Percentiles rank a stretch among this genome's conserved stretches.
These are phyloP conservation scores for Arthrinium puccinioides DNA, from an alignment of 2,329 filamentous ascomycete species.

Conservation along the genomic window DNA sequence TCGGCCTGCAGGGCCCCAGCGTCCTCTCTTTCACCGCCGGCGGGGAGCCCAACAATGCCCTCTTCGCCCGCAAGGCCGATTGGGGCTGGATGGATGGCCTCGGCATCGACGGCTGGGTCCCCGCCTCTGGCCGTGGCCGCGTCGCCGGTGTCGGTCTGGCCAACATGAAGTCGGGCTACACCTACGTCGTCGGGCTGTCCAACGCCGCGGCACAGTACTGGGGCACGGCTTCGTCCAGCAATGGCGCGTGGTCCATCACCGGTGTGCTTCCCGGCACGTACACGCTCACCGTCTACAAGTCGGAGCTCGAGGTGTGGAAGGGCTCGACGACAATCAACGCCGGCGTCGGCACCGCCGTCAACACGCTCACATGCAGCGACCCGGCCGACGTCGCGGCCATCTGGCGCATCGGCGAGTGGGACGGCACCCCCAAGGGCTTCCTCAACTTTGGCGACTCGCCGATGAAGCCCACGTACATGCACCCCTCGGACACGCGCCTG, in stretches of 20 bases:
- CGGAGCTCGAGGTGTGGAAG: constrained; percentile 23
- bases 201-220: constrained; percentile 29
- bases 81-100: constrained; percentile 26
- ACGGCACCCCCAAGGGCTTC: constrained; percentile 26
- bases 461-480: constrained; percentile 34
- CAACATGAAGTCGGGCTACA: constrained; percentile 30
- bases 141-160: constrained; percentile 22
- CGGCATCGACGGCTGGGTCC: constrained; percentile 23
- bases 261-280: constrained; percentile 24
- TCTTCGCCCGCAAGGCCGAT: constrained; percentile 27
- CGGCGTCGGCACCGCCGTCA: constrained; percentile 18
- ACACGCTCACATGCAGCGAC: constrained; percentile 22
- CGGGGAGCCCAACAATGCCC: constrained; percentile 25
- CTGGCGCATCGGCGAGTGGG: constrained; percentile 29
- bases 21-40: constrained; percentile 30
- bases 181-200: constrained; percentile 29
- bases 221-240: constrained; percentile 15
- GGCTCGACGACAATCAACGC: constrained; percentile 18
- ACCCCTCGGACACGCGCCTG: constrained; percentile 26
- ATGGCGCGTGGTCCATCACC: constrained; percentile 21
- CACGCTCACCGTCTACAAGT: constrained; percentile 25
- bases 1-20: constrained; percentile 32
- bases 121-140: constrained; percentile 19
- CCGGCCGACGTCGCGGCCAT: constrained; percentile 23
- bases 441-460: constrained; percentile 27